A percentile compares a stretch with the other conserved stretches of the same genome.
Evolutionary conservation across 169 alveolate species (phyloP).

Genomic region (Pseudocohnilembus persalinus): DNA sequence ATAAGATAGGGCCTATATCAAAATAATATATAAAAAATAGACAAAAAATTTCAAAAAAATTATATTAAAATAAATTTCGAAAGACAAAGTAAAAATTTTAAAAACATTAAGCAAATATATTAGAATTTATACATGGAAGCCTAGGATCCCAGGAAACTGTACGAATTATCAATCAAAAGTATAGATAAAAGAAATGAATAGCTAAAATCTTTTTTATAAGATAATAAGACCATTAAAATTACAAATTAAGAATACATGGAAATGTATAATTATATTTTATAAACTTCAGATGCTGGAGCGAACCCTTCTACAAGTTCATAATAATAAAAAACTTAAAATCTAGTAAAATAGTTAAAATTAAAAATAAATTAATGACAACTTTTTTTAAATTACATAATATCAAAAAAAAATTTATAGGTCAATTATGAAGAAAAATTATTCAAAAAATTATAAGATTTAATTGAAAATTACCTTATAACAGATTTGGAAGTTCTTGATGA

Average conservation of each 20-base stretch:
- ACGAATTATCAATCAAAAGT: neutral
- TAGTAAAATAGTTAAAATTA: too few species aligned
- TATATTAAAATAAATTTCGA: too few species aligned
- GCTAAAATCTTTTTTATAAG: slow-evolving; percentile 1
- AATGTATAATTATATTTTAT: neutral
- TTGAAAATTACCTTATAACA: neutral
- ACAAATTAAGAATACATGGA: slow-evolving; percentile 23
- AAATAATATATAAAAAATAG: too few species aligned
- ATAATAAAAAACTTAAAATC: neutral
- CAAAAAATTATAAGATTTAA: neutral
- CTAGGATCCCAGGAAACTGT: neutral
- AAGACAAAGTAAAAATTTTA: neutral
- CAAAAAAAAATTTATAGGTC: too few species aligned
- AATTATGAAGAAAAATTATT: slow-evolving; percentile 25
- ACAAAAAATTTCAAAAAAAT: too few species aligned
- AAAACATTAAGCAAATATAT: neutral
- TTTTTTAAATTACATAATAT: too few species aligned
- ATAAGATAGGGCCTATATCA: too few species aligned
- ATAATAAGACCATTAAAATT: neutral
- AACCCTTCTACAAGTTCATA: slow-evolving; percentile 4
- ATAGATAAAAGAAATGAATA: neutral
- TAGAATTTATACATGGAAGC: neutral
- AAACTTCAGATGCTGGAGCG: slow-evolving; percentile 7
- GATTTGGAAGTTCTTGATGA: neutral
- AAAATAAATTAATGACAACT: too few species aligned